Conservation (phyloP, 805 yeast species). For the Nakazawaea wyomingensis region DNA sequence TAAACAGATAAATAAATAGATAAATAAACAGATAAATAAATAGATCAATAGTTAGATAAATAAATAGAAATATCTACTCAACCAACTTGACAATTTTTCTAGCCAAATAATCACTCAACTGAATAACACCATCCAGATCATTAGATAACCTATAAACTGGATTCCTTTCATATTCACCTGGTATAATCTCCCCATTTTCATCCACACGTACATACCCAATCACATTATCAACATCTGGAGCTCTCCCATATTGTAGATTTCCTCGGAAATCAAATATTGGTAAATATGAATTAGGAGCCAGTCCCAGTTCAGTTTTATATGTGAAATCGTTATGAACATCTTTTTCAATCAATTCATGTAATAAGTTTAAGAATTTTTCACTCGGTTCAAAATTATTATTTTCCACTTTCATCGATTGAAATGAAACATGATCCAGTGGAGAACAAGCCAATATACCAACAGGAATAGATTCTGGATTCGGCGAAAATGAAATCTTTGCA, state of each 20-base stretch:
- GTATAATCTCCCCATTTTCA: conserved; percentile 46
- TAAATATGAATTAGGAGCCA: conserved; percentile 49
- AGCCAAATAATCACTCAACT: conserved; percentile 45
- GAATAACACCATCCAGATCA: conserved; percentile 42
- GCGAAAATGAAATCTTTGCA: conserved; percentile 24
- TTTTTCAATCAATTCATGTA: conserved; percentile 21
- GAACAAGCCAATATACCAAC: conserved; percentile 18
- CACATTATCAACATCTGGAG: conserved; percentile 66
- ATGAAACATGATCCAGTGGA: conserved; percentile 4
- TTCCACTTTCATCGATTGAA: conserved; percentile 12
- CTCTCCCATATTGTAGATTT: conserved; percentile 58
- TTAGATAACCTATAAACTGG: conserved; percentile 48
- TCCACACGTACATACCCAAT: conserved; percentile 69
- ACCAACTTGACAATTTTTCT: conserved; percentile 27
- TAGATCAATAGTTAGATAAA: conserved; percentile 7
- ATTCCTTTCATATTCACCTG: conserved; percentile 53
- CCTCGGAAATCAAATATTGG: conserved; percentile 69
- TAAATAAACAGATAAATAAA: no score
- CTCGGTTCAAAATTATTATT: conserved; percentile 24
- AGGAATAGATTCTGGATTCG: conserved; percentile 19
- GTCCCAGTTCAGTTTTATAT: conserved; percentile 52
- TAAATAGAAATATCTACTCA: neutral
- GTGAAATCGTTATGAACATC: conserved; percentile 41
- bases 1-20: no score
- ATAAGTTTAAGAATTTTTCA: conserved; percentile 18